Evolutionary conservation across 352 stramenopile species (phyloP).

Genomic region (Phytophthora aleatoria): DNA sequence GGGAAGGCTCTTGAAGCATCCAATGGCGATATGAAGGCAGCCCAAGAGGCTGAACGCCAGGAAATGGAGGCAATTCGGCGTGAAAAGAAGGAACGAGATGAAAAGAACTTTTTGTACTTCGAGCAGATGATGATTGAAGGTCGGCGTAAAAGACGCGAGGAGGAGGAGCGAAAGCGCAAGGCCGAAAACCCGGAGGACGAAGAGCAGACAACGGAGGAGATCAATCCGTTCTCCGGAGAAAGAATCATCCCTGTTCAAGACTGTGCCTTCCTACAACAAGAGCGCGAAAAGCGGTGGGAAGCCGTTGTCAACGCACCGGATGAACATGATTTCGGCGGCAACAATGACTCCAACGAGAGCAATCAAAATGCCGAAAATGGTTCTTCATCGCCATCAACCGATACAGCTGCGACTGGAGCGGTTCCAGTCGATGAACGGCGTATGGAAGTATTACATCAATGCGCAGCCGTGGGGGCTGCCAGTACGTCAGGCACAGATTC

Average conservation of each 20-base stretch:
- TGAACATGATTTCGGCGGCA: slow-evolving; percentile 1
- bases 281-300: slow-evolving; percentile 72
- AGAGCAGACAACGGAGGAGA: slow-evolving; percentile 33
- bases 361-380: slow-evolving; percentile 33
- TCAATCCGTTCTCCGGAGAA: slow-evolving; percentile 76
- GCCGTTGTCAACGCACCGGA: slow-evolving; percentile 55
- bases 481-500: slow-evolving; percentile 38
- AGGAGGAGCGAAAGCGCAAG: slow-evolving; percentile 43
- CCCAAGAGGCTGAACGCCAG: slow-evolving; percentile 80
- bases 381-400: background rate
- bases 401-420: background rate
- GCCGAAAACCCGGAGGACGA: slow-evolving; percentile 19
- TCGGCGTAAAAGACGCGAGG: slow-evolving; percentile 53
- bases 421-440: slow-evolving; percentile 60
- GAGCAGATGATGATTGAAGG: slow-evolving; percentile 88
- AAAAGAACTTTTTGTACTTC: slow-evolving; percentile 87
- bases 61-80: slow-evolving; percentile 86
- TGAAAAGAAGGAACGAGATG: slow-evolving; percentile 88
- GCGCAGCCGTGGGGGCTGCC: slow-evolving; percentile 59
- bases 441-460: slow-evolving; percentile 75
- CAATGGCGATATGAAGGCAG: slow-evolving; percentile 78
- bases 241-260: slow-evolving; percentile 69
- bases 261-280: slow-evolving; percentile 60
- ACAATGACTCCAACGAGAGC: slow-evolving; percentile 7
- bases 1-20: slow-evolving; percentile 64